Base-by-base conservation (phyloP, 495 filamentous ascomycete species). In the Copromyces sp. region DNA sequence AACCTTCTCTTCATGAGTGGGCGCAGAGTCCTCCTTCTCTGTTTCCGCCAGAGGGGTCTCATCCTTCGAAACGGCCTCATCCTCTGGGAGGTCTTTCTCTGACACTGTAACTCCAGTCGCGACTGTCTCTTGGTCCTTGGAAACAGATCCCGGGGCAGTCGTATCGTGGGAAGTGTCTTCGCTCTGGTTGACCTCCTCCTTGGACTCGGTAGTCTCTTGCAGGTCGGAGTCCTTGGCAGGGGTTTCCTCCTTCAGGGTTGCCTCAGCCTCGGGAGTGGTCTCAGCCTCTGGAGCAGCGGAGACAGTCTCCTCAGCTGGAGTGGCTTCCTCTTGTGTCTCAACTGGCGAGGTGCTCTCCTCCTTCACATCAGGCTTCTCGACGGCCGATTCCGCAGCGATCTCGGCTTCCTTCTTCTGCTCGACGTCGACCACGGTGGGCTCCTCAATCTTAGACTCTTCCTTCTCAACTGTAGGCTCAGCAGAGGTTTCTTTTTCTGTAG, bases 161-260 rank as follows among this genome's bases (percentile, higher is more conserved):
- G 9, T 29, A 7, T 59, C 47, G 20, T 59, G 47, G 20, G 20
- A 9, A 29, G 29, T 14, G 20, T 59, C 29, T 29, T 39, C 17
- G 32, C 71, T 37, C 16, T 41, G 6, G 47, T 17, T n/a, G 59
- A 37, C 71, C 71, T 72, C 24, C 24, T 44, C 68, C 35, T 73
- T 39, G 12, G 47, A 39, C 14, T 41, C 35, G 20, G 35, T 61
- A 32, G 11, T 71, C 69, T 61, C 45, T 53, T 53, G 20, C 59
- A 68, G 45, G 37, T 71, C 47, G 39, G 69, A 17, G 9, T 44
- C 40, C 35, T 20, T 32, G 4, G 69, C 16, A 53, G 40, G 17
- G 29, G 69, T 44, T 65, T 70, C 69, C 69, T 70, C 42, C 69
- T 53, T 45, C 32, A 69, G 45, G 70, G n/a, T 37, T 69, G 68